A percentile compares a stretch with the other conserved stretches of the same genome.
Conservation (phyloP, 169 alveolate genomes). For the Cryptosporidium sp. region DNA sequence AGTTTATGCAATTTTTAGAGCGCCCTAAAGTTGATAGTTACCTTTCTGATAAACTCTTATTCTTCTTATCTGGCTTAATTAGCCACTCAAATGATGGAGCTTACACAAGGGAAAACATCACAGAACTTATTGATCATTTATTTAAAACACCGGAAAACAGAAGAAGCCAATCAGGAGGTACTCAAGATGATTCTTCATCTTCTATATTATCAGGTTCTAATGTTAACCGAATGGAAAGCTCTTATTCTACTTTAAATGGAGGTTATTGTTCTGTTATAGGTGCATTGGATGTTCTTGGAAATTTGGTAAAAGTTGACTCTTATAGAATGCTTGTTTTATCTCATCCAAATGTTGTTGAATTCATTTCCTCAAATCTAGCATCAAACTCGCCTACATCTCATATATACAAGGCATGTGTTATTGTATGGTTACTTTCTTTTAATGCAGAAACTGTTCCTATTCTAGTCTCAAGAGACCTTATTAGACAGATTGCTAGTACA, state of each 20-base stretch:
- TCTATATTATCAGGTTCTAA: not conserved
- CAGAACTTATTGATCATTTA: slow-evolving; percentile 22
- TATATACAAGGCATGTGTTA: slow-evolving; percentile 62
- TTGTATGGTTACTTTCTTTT: slow-evolving; percentile 64
- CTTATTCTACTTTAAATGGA: slow-evolving; percentile 34
- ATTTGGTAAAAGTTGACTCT: slow-evolving; percentile 55
- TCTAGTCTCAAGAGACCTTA: slow-evolving; percentile 36
- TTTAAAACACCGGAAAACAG: slow-evolving; percentile 43
- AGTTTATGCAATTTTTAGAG: slow-evolving; percentile 66
- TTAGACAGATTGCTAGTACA: slow-evolving; percentile 40
- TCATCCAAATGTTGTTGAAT: slow-evolving; percentile 58
- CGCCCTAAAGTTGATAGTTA: slow-evolving; percentile 71
- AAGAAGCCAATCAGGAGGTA: not conserved
- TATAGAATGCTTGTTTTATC: slow-evolving; percentile 61
- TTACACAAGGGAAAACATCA: slow-evolving; percentile 26
- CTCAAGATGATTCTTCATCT: slow-evolving; percentile 13
- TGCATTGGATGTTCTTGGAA: slow-evolving; percentile 63
- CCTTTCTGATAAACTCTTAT: slow-evolving; percentile 57
- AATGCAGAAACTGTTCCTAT: slow-evolving; percentile 65
- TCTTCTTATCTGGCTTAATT: slow-evolving; percentile 61
- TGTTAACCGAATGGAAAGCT: not conserved
- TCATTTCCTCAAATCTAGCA: slow-evolving; percentile 21
- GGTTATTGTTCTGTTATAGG: slow-evolving; percentile 62
- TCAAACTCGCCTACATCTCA: slow-evolving; percentile 61
- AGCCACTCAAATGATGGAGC: slow-evolving; percentile 59